phyloP scores from a whole-genome alignment of 495 filamentous ascomycete genomes.

The Penicillium tannophilum region DNA sequence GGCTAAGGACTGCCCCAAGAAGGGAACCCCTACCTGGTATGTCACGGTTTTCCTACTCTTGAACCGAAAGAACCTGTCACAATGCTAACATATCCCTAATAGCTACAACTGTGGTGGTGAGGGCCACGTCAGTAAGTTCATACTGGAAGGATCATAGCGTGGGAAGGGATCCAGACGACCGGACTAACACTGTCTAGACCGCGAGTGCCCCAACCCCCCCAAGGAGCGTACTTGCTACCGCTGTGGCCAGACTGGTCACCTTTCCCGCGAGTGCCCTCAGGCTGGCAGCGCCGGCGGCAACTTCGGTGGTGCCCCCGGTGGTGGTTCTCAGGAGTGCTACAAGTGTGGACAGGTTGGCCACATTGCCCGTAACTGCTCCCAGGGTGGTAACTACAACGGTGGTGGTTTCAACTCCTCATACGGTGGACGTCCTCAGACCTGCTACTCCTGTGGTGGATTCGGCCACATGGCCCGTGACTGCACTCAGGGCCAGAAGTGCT shows the following conservation, averaged over 20 bases:
- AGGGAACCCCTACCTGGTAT: constrained; percentile 88
- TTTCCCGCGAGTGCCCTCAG: constrained; percentile 88
- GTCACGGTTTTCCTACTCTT: constrained; percentile 20
- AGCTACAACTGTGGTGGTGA: constrained; percentile 84
- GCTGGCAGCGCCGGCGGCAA: constrained; percentile 48
- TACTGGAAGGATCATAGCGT: not conserved
- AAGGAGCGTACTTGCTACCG: constrained; percentile 98
- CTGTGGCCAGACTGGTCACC: constrained; percentile 84
- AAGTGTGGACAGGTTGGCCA: constrained; percentile 98
- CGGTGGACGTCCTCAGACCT: constrained; percentile 70
- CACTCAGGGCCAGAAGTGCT: constrained; percentile 99
- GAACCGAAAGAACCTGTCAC: not conserved
- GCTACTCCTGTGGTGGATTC: constrained; percentile 95
- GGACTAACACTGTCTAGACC: constrained; percentile 53
- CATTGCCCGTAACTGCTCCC: constrained; percentile 93
- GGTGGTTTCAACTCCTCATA: constrained; percentile 47
- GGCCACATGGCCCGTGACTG: constrained; percentile 98
- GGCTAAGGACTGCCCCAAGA: constrained; percentile 94
- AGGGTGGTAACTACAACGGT: constrained; percentile 56
- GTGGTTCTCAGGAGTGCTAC: constrained; percentile 82
- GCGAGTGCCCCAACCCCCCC: constrained; percentile 84
- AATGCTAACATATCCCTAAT: constrained; percentile 15
- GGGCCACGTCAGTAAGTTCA: constrained; percentile 82
- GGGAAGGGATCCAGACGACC: not conserved
- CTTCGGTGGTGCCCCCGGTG: constrained; percentile 43